A percentile compares a stretch with the other conserved stretches of the same genome.
phyloP scores from a whole-genome alignment of 2,329 filamentous ascomycete genomes.

The Trichophaea hybrida region DNA sequence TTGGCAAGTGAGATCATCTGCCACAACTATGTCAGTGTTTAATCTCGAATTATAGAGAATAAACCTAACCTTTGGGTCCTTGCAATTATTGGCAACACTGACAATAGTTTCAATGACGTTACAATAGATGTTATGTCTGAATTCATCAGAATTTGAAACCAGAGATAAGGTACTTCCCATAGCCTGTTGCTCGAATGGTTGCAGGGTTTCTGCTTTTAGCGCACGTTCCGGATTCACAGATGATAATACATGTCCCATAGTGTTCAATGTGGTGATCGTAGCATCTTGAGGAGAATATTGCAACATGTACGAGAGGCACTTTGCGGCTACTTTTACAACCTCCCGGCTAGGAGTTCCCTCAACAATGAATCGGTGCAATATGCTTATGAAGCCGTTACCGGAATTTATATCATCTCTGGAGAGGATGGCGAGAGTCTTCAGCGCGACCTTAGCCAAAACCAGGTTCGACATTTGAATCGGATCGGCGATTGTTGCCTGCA shows the following conservation, averaged over 20 bases:
- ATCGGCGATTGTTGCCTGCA: slow-evolving; percentile 69
- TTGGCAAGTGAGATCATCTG: slow-evolving; percentile 75
- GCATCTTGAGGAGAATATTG: slow-evolving; percentile 77
- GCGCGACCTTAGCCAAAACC: slow-evolving; percentile 58
- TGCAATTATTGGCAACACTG: slow-evolving; percentile 64
- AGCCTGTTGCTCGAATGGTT: slow-evolving; percentile 29
- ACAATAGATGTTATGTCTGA: slow-evolving; percentile 59
- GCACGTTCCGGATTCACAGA: slow-evolving; percentile 44
- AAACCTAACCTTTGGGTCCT: slow-evolving; percentile 52
- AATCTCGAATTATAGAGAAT: background rate
- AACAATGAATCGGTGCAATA: slow-evolving; percentile 75
- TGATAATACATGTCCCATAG: slow-evolving; percentile 87
- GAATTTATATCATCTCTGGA: slow-evolving; percentile 51
- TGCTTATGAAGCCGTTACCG: slow-evolving; percentile 56
- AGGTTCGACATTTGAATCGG: slow-evolving; percentile 68
- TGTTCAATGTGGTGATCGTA: slow-evolving; percentile 88
- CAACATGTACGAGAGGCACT: slow-evolving; percentile 67
- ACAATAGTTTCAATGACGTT: slow-evolving; percentile 95
- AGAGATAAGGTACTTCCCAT: slow-evolving; percentile 65
- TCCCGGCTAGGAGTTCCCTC: slow-evolving; percentile 58
- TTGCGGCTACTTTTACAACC: slow-evolving; percentile 64
- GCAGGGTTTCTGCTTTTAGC: slow-evolving; percentile 31
- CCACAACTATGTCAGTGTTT: background rate
- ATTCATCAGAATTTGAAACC: slow-evolving; percentile 59
- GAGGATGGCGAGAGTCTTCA: slow-evolving; percentile 69